phyloP scores from a whole-genome alignment of 768 basidiomycete genomes.

The Lactarius sanguifluus region DNA sequence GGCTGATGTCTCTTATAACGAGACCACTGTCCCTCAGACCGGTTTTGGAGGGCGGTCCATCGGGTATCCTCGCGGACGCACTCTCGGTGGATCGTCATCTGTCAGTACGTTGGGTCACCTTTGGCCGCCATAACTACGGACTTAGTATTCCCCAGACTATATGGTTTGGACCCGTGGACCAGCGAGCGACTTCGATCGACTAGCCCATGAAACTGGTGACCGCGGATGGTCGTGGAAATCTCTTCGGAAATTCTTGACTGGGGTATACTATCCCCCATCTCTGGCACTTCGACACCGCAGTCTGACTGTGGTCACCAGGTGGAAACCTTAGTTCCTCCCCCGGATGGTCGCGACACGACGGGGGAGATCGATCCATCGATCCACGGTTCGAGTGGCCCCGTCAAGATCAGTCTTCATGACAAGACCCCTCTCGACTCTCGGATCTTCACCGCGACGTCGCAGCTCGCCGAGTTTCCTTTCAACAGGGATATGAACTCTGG shows the following conservation, averaged over 20 bases:
- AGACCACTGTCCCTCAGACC: slow-evolving; percentile 27
- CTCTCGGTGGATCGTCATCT: slow-evolving; percentile 27
- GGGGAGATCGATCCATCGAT: slow-evolving; percentile 31
- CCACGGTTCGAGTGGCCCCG: slow-evolving; percentile 32
- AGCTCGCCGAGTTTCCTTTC: neutral
- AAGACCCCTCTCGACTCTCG: neutral
- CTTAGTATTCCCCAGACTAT: slow-evolving; percentile 7
- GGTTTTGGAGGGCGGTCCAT: slow-evolving; percentile 21
- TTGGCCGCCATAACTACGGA: neutral
- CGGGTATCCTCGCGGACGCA: slow-evolving; percentile 27
- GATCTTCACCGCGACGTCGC: slow-evolving; percentile 23
- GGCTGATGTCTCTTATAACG: slow-evolving; percentile 17
- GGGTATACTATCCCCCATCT: neutral
- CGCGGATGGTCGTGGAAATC: slow-evolving; percentile 30
- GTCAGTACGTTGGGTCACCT: slow-evolving; percentile 26
- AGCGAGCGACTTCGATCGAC: slow-evolving; percentile 29
- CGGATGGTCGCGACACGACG: slow-evolving; percentile 28
- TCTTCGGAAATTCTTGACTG: slow-evolving; percentile 14
- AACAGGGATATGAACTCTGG: too few relatives aligned
- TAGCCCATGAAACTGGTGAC: slow-evolving; percentile 24
- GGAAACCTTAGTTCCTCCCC: slow-evolving; percentile 5
- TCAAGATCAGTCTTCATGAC: slow-evolving; percentile 30
- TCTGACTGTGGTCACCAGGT: neutral
- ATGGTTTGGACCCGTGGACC: slow-evolving; percentile 27
- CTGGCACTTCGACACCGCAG: neutral